These are phyloP conservation scores for Salicornia ramosissima DNA, from an alignment of 148 eudicot species.

Conservation along the genomic window DNA sequence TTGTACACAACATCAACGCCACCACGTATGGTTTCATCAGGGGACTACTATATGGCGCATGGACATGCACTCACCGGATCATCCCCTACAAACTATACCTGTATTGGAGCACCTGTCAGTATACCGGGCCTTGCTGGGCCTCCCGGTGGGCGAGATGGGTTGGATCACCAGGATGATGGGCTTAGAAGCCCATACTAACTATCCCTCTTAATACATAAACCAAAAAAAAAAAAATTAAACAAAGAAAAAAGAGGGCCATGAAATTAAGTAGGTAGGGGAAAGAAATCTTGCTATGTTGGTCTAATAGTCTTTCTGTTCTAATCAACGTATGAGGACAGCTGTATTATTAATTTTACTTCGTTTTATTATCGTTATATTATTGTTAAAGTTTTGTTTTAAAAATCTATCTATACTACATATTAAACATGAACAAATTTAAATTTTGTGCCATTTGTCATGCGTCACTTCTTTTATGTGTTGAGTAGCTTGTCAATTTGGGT, in stretches of 20 bases:
- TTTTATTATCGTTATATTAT: background rate
- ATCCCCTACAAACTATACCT: conserved; percentile 51
- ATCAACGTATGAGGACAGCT: conserved; percentile 14
- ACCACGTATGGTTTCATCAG: conserved; percentile 27
- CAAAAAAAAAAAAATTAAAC: no score
- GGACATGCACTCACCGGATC: conserved; percentile 51
- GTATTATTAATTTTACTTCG: background rate
- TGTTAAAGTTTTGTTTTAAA: no score
- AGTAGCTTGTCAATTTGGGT: no score
- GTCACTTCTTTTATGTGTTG: no score
- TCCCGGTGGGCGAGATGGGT: conserved; percentile 15
- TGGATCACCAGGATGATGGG: conserved; percentile 9
- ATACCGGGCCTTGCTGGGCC: conserved; percentile 31
- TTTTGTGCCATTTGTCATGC: no score
- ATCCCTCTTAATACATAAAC: background rate
- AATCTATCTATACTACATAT: no score
- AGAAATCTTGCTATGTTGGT: no score
- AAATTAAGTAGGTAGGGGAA: conserved; percentile 8
- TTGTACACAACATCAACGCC: conserved; percentile 45
- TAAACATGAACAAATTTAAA: no score
- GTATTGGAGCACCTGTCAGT: conserved; percentile 68
- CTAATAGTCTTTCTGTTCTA: no score
- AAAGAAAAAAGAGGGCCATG: background rate
- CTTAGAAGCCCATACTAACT: conserved; percentile 19
- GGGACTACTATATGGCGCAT: conserved; percentile 47